phyloP scores from a whole-genome alignment of 805 yeast species.

The Suhomyces xylopsoci region DNA sequence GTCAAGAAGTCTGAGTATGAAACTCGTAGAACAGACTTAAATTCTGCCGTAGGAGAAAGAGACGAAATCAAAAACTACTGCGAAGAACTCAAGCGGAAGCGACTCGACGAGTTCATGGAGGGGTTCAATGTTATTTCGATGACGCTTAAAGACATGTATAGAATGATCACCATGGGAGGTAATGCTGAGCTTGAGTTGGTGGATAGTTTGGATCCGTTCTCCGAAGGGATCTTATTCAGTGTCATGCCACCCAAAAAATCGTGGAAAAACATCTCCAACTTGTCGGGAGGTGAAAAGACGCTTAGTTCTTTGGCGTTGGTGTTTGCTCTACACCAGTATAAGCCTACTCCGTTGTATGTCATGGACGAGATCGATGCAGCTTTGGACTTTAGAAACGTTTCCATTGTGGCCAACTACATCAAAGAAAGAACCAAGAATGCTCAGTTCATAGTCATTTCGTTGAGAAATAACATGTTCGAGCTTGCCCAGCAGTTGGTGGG shows the following conservation, averaged over 20 bases:
- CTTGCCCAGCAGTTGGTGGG: conserved; percentile 93
- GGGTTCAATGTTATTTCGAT: conserved; percentile 86
- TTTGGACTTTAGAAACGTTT: conserved; percentile 91
- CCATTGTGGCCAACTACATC: conserved; percentile 95
- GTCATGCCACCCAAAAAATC: conserved; percentile 99
- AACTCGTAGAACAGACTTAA: conserved; percentile 61
- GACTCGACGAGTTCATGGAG: conserved; percentile 87
- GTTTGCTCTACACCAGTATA: conserved; percentile 91
- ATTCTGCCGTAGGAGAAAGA: conserved; percentile 61
- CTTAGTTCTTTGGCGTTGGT: conserved; percentile 91
- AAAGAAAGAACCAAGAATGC: conserved; percentile 95
- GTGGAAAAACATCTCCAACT: conserved; percentile 92
- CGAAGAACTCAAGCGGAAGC: conserved; percentile 66
- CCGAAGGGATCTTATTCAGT: conserved; percentile 93
- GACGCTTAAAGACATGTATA: conserved; percentile 93
- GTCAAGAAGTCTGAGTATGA: conserved; percentile 61
- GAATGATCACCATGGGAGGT: conserved; percentile 99
- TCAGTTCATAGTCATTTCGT: conserved; percentile 91
- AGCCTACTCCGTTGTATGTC: conserved; percentile 95
- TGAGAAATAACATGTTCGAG: conserved; percentile 97
- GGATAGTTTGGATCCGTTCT: conserved; percentile 94
- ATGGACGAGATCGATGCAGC: conserved; percentile 99
- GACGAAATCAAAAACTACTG: conserved; percentile 59
- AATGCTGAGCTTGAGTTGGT: conserved; percentile 96
- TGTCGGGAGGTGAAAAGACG: conserved; percentile 98